Conservation (phyloP, 139 green algal species). For the Tetraselmis striata region DNA sequence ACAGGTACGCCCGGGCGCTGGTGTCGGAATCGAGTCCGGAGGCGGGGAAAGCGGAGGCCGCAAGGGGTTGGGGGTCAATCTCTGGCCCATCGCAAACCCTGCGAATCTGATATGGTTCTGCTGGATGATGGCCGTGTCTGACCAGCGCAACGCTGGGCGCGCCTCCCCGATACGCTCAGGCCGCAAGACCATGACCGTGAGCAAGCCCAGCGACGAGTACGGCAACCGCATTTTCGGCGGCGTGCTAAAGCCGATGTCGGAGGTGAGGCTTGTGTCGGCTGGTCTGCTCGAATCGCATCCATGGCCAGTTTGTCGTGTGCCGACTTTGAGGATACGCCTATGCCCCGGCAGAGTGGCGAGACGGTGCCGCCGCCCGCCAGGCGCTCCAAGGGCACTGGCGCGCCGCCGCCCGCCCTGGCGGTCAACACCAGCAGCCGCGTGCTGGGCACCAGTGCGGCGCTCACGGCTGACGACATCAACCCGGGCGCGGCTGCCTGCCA, state of each 20-base stretch:
- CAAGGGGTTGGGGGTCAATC: no score
- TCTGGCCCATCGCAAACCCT: no score
- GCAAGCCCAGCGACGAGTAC: neutral
- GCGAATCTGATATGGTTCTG: no score
- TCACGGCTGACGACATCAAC: neutral
- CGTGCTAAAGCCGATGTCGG: neutral
- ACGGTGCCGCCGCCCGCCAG: neutral
- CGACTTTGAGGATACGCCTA: neutral
- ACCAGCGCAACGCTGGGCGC: neutral
- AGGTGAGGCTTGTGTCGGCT: neutral
- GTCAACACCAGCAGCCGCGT: neutral
- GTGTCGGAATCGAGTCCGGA: neutral
- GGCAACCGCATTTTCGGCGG: neutral
- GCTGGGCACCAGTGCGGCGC: neutral
- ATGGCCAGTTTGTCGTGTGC: neutral
- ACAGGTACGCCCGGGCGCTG: neutral
- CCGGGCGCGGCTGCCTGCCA: neutral
- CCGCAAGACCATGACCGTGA: neutral
- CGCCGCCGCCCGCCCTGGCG: neutral
- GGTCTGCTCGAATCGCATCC: neutral
- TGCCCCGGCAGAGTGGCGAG: neutral
- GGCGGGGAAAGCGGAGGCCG: neutral
- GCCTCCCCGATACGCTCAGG: no score
- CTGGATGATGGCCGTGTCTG: neutral
- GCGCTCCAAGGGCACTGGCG: neutral